Evolutionary conservation across 371 early-diverging fungal species (phyloP).

Genomic region (Mortierella sp.): DNA sequence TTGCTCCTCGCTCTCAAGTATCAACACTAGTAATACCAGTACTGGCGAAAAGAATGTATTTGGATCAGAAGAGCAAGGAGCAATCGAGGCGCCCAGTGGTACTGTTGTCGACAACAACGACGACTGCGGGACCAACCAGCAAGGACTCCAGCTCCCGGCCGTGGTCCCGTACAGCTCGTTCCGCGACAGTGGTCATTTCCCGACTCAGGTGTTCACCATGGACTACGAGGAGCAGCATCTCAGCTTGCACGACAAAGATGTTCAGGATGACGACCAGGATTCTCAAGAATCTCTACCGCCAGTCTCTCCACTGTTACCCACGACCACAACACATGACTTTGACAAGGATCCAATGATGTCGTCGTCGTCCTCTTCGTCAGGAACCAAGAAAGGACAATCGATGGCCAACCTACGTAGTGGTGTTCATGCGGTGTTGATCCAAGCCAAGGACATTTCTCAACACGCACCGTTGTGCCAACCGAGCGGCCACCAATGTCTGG

Average conservation of each 20-base stretch:
- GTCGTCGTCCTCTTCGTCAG: not conserved
- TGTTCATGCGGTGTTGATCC: not conserved
- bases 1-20: conserved; percentile 2
- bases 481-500: conserved; percentile 11
- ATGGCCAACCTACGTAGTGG: not conserved
- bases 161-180: not conserved
- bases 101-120: not conserved
- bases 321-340: not conserved
- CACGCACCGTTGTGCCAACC: not conserved
- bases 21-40: not conserved
- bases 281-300: not conserved
- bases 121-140: not conserved
- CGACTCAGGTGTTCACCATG: conserved; percentile 2
- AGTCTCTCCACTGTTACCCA: not conserved
- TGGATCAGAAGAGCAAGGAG: not conserved
- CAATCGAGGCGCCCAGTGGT: not conserved
- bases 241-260: not conserved
- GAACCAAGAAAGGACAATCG: not conserved
- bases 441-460: not conserved
- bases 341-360: not conserved
- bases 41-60: not conserved
- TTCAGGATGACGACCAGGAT: not conserved
- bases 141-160: not conserved
- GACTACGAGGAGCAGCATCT: not conserved
- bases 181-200: conserved; percentile 36